Percentiles rank a stretch among this genome's conserved stretches.
phyloP scores from a whole-genome alignment of 2,329 filamentous ascomycete genomes.

The Penicillium sp. region DNA sequence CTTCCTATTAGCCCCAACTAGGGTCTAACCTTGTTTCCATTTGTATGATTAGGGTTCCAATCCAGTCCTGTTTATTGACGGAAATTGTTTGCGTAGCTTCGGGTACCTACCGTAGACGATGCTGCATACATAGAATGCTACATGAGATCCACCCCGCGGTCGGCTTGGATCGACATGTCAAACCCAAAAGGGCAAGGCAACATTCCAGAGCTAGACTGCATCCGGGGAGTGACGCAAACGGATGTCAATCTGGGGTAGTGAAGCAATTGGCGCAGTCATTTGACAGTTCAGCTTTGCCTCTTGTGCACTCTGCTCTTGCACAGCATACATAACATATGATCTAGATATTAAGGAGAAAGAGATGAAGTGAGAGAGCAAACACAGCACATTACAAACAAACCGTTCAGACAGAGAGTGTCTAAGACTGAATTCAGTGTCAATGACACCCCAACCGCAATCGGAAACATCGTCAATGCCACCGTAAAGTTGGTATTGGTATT shows the following conservation, averaged over 20 bases:
- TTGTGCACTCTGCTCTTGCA: too few relatives aligned
- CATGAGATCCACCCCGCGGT: conserved; percentile 6
- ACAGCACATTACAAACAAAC: too few relatives aligned
- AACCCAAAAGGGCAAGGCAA: conserved; percentile 20
- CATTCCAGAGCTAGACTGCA: conserved; percentile 28
- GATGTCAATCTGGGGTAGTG: conserved; percentile 1
- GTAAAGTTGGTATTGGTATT: conserved; percentile 21
- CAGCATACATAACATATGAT: too few relatives aligned
- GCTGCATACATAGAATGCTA: conserved; percentile 10
- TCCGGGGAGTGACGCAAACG: conserved; percentile 31
- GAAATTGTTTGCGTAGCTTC: conserved; percentile 23
- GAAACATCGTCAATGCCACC: conserved; percentile 26
- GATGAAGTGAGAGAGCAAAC: too few relatives aligned
- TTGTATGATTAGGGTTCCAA: conserved; percentile 20
- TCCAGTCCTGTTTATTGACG: conserved; percentile 21
- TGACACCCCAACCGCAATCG: conserved; percentile 19
- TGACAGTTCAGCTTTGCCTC: too few relatives aligned
- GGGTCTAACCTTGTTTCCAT: conserved; percentile 10
- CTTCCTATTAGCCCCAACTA: conserved; percentile 8
- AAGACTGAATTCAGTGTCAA: neutral
- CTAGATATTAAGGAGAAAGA: too few relatives aligned
- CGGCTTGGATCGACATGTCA: conserved; percentile 23
- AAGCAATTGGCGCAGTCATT: too few relatives aligned
- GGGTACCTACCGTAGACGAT: neutral
- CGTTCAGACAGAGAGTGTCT: too few relatives aligned